Conservation (phyloP, 768 basidiomycete species). For the Lactifluus rugatus region DNA sequence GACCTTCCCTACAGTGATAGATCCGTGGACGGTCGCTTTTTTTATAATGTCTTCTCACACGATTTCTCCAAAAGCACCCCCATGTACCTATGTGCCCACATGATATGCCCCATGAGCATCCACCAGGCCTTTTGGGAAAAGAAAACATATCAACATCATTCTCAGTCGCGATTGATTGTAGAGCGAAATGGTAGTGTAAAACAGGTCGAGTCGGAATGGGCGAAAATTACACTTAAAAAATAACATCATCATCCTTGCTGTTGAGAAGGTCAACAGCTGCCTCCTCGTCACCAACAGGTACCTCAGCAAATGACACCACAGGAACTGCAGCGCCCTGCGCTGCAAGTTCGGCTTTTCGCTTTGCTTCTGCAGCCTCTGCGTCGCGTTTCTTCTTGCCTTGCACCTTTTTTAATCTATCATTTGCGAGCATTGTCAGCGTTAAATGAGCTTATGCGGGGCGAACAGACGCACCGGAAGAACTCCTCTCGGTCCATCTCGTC, state of each 20-base stretch:
- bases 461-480: conserved; percentile 63
- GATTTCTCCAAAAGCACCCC: conserved; percentile 41
- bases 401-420: conserved; percentile 80
- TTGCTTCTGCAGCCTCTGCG: conserved; percentile 30
- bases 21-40: conserved; percentile 21
- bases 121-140: not conserved
- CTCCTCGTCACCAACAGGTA: conserved; percentile 21
- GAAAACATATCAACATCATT: not conserved
- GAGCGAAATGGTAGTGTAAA: not conserved
- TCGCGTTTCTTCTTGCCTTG: conserved; percentile 95
- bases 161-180: not conserved
- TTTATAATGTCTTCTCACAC: conserved; percentile 24
- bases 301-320: not conserved
- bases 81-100: conserved; percentile 60
- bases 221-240: conserved; percentile 50
- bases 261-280: conserved; percentile 57
- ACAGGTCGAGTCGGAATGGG: conserved; percentile 5
- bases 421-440: not conserved
- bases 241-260: conserved; percentile 86
- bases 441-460: not conserved
- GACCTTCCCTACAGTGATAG: conserved; percentile 30
- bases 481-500: conserved; percentile 99
- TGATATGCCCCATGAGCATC: conserved; percentile 45
- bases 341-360: conserved; percentile 12
- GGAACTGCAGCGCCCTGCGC: conserved; percentile 2